Conservation (phyloP, 202 grass and related monocot genomes). For the Eragrostis tef region DNA sequence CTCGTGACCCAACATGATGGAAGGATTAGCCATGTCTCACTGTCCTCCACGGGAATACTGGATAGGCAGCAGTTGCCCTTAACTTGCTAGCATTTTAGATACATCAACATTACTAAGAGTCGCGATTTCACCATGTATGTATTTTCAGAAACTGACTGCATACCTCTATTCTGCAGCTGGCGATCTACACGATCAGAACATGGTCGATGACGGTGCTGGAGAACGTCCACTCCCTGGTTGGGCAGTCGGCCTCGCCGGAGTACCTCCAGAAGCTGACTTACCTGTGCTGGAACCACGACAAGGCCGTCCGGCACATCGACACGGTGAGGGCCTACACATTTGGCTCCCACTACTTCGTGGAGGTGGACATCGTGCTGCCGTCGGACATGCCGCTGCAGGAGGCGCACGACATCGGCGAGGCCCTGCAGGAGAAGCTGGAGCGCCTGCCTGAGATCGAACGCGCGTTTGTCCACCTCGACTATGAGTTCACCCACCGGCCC, state of each 20-base stretch:
- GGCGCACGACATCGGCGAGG: conserved; percentile 92
- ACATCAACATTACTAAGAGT: neutral
- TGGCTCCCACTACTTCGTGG: conserved; percentile 95
- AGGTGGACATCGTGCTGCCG: conserved; percentile 92
- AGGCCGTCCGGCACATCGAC: conserved; percentile 88
- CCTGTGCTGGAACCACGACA: conserved; percentile 96
- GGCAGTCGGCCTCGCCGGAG: conserved; percentile 80
- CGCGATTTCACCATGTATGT: neutral
- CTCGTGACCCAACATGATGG: neutral
- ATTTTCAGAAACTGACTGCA: neutral
- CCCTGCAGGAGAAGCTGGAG: conserved; percentile 95
- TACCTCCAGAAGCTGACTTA: conserved; percentile 97
- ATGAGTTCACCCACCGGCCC: conserved; percentile 89
- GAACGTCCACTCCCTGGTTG: conserved; percentile 94
- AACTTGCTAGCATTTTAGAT: neutral
- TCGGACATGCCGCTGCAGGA: conserved; percentile 75
- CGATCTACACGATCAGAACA: conserved; percentile 90
- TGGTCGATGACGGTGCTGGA: conserved; percentile 96
- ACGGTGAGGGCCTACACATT: conserved; percentile 95
- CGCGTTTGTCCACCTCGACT: conserved; percentile 97
- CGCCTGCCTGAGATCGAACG: conserved; percentile 82
- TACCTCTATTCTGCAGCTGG: conserved; percentile 58
- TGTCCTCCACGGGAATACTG: neutral
- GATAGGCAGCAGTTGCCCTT: neutral
- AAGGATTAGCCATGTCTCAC: neutral